A percentile compares a stretch with the other conserved stretches of the same genome.
These are phyloP conservation scores for Ramaria sp. DNA, from an alignment of 768 basidiomycete genomes.

Conservation along the genomic window DNA sequence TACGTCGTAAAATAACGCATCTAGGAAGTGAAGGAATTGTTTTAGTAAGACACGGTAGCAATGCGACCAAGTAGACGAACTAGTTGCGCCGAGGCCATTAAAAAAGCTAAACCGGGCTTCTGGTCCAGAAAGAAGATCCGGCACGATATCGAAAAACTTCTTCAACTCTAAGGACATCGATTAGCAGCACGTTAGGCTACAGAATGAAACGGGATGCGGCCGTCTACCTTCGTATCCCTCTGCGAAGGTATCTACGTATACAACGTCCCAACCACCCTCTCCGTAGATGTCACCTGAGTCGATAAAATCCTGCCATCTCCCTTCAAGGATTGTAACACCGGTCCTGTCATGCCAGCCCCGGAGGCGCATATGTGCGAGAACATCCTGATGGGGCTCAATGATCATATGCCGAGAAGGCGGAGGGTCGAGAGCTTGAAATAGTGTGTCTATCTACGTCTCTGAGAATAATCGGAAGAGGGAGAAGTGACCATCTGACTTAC, in stretches of 20 bases:
- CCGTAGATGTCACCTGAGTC: conserved; percentile 44
- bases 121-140: conserved; percentile 63
- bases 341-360: conserved; percentile 68
- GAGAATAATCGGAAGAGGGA: too few relatives aligned
- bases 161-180: conserved; percentile 41
- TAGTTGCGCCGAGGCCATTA: conserved; percentile 93
- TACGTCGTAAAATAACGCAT: conserved; percentile 83
- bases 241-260: conserved; percentile 92
- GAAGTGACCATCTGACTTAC: conserved; percentile 30
- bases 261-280: conserved; percentile 71
- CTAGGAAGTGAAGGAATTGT: conserved; percentile 27
- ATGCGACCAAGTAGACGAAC: conserved; percentile 31
- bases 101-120: conserved; percentile 88
- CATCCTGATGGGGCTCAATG: conserved; percentile 89
- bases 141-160: conserved; percentile 72
- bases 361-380: conserved; percentile 69
- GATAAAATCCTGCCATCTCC: conserved; percentile 89
- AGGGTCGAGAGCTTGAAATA: conserved; percentile 58
- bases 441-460: conserved; percentile 56
- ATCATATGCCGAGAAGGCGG: conserved; percentile 73
- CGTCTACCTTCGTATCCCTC: conserved; percentile 65
- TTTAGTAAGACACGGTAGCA: not conserved
- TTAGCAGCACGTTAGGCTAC: not conserved
- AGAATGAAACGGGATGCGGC: not conserved
- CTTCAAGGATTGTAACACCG: conserved; percentile 73